A percentile compares a stretch with the other conserved stretches of the same genome.
Evolutionary conservation across 352 stramenopile genomes (phyloP).

Genomic region (Phytopythium oedochilum): DNA sequence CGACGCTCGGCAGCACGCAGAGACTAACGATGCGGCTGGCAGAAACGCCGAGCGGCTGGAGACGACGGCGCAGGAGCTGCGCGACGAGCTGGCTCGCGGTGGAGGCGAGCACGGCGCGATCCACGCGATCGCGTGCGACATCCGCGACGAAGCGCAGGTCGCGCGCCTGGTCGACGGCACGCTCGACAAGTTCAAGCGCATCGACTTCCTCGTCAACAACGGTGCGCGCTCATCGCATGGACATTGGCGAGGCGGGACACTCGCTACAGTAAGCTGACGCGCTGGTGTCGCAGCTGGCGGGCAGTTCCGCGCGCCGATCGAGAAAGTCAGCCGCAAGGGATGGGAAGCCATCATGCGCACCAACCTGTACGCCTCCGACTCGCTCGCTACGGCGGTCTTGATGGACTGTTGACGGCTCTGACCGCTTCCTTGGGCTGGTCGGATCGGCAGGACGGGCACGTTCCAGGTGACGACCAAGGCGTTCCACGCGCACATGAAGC

Average conservation of each 20-base stretch:
- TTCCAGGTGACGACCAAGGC: conserved; percentile 92
- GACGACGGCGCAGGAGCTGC: conserved; percentile 51
- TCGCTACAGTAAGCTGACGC: no score
- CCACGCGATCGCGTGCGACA: conserved; percentile 63
- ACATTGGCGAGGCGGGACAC: no score
- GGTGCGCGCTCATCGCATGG: conserved; percentile 6
- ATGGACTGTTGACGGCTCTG: no score
- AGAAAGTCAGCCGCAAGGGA: conserved; percentile 88
- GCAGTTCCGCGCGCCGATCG: conserved; percentile 88
- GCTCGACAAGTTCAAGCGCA: conserved; percentile 71
- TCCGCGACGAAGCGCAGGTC: conserved; percentile 71
- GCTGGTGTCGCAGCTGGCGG: conserved; percentile 60
- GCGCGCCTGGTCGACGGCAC: conserved; percentile 60
- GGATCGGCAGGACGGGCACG: conserved; percentile 63
- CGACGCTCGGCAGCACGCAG: no score
- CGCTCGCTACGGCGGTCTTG: neutral
- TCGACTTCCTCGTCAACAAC: conserved; percentile 94
- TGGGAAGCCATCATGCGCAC: conserved; percentile 92
- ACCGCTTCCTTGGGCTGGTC: neutral
- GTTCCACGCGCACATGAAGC: conserved; percentile 92
- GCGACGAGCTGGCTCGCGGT: conserved; percentile 31
- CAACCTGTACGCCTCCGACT: conserved; percentile 59
- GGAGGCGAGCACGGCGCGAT: conserved; percentile 34
- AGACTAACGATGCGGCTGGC: neutral
- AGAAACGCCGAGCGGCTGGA: conserved; percentile 70